These are phyloP conservation scores for Trichoderma aggressivum DNA, from an alignment of 2,329 filamentous ascomycete species.

Conservation along the genomic window DNA sequence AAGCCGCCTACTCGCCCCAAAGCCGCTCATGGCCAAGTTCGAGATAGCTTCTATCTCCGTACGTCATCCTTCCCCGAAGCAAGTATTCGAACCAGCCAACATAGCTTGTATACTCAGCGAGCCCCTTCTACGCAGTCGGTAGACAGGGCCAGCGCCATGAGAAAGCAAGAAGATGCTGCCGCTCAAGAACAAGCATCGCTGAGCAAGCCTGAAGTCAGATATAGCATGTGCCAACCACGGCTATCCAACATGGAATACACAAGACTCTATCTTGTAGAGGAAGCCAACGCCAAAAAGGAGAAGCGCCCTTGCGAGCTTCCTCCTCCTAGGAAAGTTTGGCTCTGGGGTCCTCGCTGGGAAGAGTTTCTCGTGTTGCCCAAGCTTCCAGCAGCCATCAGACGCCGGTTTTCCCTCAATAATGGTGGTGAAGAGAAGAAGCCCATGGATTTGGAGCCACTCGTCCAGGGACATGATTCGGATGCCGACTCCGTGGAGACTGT, in stretches of 20 bases:
- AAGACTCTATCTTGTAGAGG: conserved; percentile 35
- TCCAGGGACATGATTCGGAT: conserved; percentile 20
- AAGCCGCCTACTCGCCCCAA: not conserved
- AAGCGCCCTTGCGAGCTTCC: conserved; percentile 29
- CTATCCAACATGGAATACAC: conserved; percentile 42
- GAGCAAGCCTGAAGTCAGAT: not conserved
- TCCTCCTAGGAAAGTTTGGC: conserved; percentile 30
- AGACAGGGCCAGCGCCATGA: not conserved
- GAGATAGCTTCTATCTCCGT: conserved; percentile 9
- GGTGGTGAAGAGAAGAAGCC: not conserved
- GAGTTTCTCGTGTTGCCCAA: conserved; percentile 37
- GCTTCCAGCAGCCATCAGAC: conserved; percentile 29
- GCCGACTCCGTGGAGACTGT: conserved; percentile 24
- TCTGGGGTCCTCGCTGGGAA: conserved; percentile 36
- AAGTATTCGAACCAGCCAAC: not conserved
- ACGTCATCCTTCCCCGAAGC: not conserved
- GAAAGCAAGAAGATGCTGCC: not conserved
- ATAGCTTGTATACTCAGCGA: not conserved
- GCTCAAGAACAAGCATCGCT: not conserved
- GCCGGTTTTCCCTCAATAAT: conserved; percentile 3
- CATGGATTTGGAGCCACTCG: not conserved
- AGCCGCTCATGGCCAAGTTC: not conserved
- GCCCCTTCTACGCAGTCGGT: not conserved
- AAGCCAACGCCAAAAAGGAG: conserved; percentile 29
- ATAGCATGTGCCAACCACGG: conserved; percentile 28